phyloP scores from a whole-genome alignment of 345 rosid genomes.

The Triadica sebifera region DNA sequence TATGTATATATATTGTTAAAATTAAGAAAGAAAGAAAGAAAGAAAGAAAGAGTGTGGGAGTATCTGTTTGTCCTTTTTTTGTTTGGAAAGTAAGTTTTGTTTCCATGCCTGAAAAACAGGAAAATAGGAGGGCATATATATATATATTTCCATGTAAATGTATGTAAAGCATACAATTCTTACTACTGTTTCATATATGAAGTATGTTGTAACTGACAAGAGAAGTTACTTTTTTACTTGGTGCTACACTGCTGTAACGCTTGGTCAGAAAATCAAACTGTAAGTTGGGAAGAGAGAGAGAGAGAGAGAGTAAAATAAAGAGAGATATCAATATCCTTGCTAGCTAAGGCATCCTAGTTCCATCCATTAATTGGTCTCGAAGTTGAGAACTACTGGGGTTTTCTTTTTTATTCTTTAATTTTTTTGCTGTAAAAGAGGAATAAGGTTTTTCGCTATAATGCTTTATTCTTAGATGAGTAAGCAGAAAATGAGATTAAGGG shows the following conservation, averaged over 20 bases:
- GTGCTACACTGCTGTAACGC: constrained; percentile 14
- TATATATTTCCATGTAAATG: background rate
- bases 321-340: no score
- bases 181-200: no score
- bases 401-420: background rate
- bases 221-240: constrained; percentile 7
- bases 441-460: constrained; percentile 5
- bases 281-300: background rate
- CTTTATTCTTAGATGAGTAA: constrained; percentile 12
- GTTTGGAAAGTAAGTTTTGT: background rate
- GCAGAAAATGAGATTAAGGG: constrained; percentile 2
- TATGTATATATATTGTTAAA: no score
- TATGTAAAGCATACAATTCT: no score
- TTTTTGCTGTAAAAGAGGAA: background rate
- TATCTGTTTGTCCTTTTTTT: background rate
- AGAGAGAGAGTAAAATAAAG: background rate
- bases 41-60: no score
- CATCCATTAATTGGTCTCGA: background rate
- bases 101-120: constrained; percentile 4
- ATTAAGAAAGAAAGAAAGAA: no score
- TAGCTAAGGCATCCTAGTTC: no score
- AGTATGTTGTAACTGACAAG: constrained; percentile 13
- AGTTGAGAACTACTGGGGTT: constrained; percentile 33
- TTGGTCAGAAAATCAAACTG: background rate
- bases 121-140: background rate